Evolutionary conservation across 768 basidiomycete species (phyloP).

Genomic region (Mycena rosella): DNA sequence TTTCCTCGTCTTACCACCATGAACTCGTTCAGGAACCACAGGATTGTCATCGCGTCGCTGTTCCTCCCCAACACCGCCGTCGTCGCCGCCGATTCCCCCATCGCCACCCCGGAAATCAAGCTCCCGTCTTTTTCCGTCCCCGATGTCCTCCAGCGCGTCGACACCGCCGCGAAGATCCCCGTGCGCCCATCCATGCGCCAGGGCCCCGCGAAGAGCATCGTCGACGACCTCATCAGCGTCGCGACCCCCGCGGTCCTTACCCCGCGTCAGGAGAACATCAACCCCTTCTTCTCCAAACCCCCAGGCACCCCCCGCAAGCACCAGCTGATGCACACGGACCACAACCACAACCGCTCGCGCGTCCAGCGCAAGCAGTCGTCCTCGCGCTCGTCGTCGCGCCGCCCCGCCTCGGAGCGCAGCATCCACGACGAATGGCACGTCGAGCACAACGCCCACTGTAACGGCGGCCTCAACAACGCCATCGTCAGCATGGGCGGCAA

Average conservation of each 20-base stretch:
- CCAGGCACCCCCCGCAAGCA: conserved; percentile 54
- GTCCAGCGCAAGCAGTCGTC: conserved; percentile 65
- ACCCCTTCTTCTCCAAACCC: conserved; percentile 62
- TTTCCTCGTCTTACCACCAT: conserved; percentile 53
- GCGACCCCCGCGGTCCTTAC: conserved; percentile 56
- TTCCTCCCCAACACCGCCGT: conserved; percentile 84
- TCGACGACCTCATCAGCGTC: conserved; percentile 72
- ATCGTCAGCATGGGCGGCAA: conserved; percentile 75
- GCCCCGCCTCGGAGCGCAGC: conserved; percentile 42
- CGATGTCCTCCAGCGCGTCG: conserved; percentile 41
- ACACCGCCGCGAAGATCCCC: conserved; percentile 35
- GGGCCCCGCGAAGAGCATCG: conserved; percentile 75
- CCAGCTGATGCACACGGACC: conserved; percentile 66
- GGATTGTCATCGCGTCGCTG: conserved; percentile 85
- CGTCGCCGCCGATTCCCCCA: conserved; percentile 64
- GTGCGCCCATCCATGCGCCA: conserved; percentile 39
- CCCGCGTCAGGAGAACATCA: conserved; percentile 59
- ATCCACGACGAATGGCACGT: conserved; percentile 57
- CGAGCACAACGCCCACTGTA: conserved; percentile 77
- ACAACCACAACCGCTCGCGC: conserved; percentile 54
- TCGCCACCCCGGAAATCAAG: conserved; percentile 61
- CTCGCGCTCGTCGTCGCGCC: conserved; percentile 65
- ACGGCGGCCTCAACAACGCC: conserved; percentile 89
- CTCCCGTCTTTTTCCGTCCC: conserved; percentile 39
- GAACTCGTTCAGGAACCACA: conserved; percentile 79